Evolutionary conservation across 2,329 filamentous ascomycete genomes (phyloP), one percentile per base, ranked within the genome.

Genomic region (Colletotrichum sp.): DNA sequence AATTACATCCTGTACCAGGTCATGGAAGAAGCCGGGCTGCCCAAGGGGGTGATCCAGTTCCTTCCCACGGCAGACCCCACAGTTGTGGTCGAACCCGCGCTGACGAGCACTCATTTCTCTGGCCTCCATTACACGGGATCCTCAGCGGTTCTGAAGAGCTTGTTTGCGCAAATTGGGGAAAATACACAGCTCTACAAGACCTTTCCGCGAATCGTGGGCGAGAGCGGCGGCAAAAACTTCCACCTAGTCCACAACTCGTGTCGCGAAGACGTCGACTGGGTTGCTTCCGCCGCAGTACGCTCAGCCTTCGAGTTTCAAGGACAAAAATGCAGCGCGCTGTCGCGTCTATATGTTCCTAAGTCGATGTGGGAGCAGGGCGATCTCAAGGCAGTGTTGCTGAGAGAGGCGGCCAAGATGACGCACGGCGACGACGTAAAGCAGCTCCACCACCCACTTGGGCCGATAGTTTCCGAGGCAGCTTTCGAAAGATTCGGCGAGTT

Each of bases 151-250:
- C 13, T 59, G 13, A 59, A 59, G 25, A 27, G 25, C 55, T 59
- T 29, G 55, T 19, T 59, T 0, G 55, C 55, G 55, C 4, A 59
- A 4, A 59, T 59, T 27, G 25, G 55, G 55, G 0, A 0, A 2
- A 29, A 29, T 0, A 9, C 55, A 29, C 13, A 59, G 3, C 0
- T 59, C 3, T 59, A 59, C 55, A 19, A 59, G 55, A 29, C 55
- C 13, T 59, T 59, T 19, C 55, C 25, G 2, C 55, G 49, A 0
- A 55, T 69, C 8, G 66, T 61, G 3, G 66, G 66, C 29, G 66
- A 69, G 30, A 61, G 66, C 66, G 66, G 66, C 66, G 66, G 66
- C 66, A 69, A 69, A 29, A 69, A 69, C 66, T 69, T 69, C 49
- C 66, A 69, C 30, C 49, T 69, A 6, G 66, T 69, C 44, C 66